Evolutionary conservation across 768 basidiomycete species (phyloP).

Genomic region (Auricularia heimuer): DNA sequence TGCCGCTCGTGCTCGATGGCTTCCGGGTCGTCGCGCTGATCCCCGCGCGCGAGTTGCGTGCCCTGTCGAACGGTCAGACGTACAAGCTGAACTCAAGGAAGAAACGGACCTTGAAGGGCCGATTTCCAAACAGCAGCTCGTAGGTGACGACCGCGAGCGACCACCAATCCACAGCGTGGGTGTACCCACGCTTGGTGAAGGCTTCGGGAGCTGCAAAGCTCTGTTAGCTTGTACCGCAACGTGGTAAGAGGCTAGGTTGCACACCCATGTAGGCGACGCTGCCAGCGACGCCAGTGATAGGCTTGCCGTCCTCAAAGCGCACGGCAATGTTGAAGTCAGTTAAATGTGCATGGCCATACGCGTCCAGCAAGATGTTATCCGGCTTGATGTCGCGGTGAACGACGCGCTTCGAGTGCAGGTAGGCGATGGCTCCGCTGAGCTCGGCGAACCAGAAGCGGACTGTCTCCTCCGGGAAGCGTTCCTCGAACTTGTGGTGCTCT

Average conservation of each 20-base stretch:
- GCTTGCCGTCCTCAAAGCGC: conserved; percentile 34
- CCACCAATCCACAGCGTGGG: conserved; percentile 30
- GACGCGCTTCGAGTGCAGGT: conserved; percentile 36
- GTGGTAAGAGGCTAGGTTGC: conserved; percentile 6
- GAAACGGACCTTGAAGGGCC: conserved; percentile 29
- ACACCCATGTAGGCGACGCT: conserved; percentile 45
- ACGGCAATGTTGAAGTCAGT: conserved; percentile 48
- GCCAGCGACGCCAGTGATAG: conserved; percentile 38
- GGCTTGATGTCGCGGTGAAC: conserved; percentile 47
- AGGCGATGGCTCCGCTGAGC: conserved; percentile 34
- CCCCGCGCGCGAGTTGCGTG: neutral
- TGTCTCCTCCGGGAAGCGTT: conserved; percentile 15
- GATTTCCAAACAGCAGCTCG: conserved; percentile 26
- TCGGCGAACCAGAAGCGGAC: conserved; percentile 34
- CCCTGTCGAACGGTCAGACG: neutral
- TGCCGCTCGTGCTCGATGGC: neutral
- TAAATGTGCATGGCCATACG: conserved; percentile 39
- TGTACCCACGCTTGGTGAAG: conserved; percentile 32
- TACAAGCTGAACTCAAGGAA: conserved; percentile 11
- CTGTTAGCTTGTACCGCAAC: no score
- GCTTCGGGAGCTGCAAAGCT: conserved; percentile 29
- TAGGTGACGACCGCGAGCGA: conserved; percentile 27
- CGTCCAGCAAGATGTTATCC: conserved; percentile 42
- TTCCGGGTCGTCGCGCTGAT: neutral
- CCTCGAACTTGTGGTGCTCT: neutral